Conservation (phyloP, 2,329 filamentous ascomycete species). For the Penicillium crustosum region DNA sequence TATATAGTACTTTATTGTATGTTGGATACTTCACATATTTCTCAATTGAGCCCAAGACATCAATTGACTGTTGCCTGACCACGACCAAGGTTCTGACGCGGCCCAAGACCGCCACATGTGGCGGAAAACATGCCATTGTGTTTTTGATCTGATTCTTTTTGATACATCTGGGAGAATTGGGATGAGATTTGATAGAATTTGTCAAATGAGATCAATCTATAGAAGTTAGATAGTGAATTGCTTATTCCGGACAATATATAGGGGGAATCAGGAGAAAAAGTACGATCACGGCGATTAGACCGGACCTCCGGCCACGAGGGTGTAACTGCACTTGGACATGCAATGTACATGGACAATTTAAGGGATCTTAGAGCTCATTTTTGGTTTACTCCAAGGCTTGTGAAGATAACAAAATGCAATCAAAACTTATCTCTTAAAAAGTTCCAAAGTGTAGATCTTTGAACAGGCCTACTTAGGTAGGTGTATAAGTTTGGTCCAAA, state of each 20-base stretch:
- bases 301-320: constrained; percentile 7
- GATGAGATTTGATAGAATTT: neutral
- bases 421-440: neutral
- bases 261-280: neutral
- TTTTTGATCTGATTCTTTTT: neutral
- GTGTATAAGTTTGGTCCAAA: constrained; percentile 5
- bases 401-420: neutral
- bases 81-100: neutral
- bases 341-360: neutral
- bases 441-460: constrained; percentile 1
- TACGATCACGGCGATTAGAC: neutral
- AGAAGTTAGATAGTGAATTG: neutral
- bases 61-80: constrained; percentile 2
- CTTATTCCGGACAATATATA: neutral
- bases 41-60: no score
- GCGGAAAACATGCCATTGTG: neutral
- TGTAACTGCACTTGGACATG: neutral
- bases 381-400: neutral
- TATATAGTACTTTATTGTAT: no score
- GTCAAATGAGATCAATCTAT: neutral
- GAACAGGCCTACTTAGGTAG: neutral
- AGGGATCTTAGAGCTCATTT: neutral
- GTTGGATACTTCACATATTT: no score
- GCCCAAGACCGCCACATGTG: constrained; percentile 9
- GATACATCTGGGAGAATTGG: neutral